phyloP scores from a whole-genome alignment of 352 stramenopile genomes.

The Phytophthora podocarpi region DNA sequence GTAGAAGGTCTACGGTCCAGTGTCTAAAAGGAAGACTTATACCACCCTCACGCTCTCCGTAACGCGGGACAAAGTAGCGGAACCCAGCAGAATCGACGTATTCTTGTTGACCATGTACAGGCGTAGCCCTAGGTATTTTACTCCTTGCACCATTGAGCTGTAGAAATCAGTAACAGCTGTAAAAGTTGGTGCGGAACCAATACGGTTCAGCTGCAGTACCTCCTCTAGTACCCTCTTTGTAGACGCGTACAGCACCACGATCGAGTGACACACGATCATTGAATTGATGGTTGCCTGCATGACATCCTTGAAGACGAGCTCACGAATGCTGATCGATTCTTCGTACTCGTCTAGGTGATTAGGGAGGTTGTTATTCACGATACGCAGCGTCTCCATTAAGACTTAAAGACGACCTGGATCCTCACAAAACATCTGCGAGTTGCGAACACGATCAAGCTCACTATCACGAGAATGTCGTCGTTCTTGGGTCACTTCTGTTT shows the following conservation, averaged over 20 bases:
- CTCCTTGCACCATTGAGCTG: slow-evolving; percentile 7
- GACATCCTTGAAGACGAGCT: slow-evolving; percentile 11
- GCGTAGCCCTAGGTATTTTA: slow-evolving; percentile 2
- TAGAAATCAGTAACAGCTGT: slow-evolving; percentile 8
- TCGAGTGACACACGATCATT: not conserved
- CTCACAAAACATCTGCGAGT: slow-evolving; percentile 1
- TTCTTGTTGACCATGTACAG: slow-evolving; percentile 12
- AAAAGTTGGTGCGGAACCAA: slow-evolving; percentile 1
- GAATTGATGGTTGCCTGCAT: slow-evolving; percentile 6
- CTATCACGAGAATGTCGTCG: not conserved
- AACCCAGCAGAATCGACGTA: slow-evolving; percentile 12
- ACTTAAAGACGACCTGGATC: slow-evolving; percentile 1
- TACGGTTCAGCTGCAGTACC: not conserved
- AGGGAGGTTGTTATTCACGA: slow-evolving; percentile 18
- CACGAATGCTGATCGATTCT: slow-evolving; percentile 13
- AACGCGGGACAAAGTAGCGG: slow-evolving; percentile 11
- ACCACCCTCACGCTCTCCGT: slow-evolving; percentile 6
- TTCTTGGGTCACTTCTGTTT: not conserved
- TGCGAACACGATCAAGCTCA: not conserved
- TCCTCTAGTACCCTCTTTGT: slow-evolving; percentile 1
- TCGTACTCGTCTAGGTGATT: slow-evolving; percentile 13
- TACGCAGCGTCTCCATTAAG: slow-evolving; percentile 9
- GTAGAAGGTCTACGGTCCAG: slow-evolving; percentile 9
- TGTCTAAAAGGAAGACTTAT: slow-evolving; percentile 1
- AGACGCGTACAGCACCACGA: slow-evolving; percentile 10